Evolutionary conservation across 208 protist species (phyloP).

Genomic region (Naegleria fowleri): DNA sequence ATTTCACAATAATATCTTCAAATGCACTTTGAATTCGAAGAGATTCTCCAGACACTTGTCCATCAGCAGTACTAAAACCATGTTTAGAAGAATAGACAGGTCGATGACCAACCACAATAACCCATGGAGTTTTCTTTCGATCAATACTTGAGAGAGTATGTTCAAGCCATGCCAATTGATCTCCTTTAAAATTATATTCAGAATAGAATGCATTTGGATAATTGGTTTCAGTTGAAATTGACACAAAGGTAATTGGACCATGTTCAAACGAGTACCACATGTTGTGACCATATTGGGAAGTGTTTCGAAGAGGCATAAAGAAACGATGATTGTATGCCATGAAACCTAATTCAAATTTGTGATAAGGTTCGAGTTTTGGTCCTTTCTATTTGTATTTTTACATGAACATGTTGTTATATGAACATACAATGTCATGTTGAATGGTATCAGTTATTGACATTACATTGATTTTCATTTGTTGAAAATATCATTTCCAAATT

Average conservation of each 20-base stretch:
- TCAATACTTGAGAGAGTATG: conserved; percentile 45
- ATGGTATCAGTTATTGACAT: too few species aligned
- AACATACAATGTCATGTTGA: too few species aligned
- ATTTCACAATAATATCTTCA: conserved; percentile 31
- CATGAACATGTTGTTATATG: too few species aligned
- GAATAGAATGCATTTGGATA: conserved; percentile 29
- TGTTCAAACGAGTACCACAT: conserved; percentile 49
- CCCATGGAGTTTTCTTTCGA: conserved; percentile 49
- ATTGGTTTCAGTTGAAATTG: conserved; percentile 45
- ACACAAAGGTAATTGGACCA: conserved; percentile 48
- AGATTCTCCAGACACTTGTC: neutral
- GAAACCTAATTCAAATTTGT: neutral
- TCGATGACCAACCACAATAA: conserved; percentile 48
- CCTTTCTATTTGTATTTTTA: too few species aligned
- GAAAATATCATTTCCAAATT: too few species aligned
- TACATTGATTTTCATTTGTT: too few species aligned
- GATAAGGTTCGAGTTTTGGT: neutral
- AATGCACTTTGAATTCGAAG: conserved; percentile 27
- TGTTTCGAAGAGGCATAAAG: neutral
- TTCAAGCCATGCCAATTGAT: conserved; percentile 40
- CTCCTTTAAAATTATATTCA: conserved; percentile 38
- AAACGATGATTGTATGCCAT: neutral
- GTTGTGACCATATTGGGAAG: neutral
- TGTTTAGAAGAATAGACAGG: conserved; percentile 47
- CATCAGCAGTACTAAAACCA: conserved; percentile 31